These are phyloP conservation scores for Fusarium torreyae DNA, from an alignment of 2,329 filamentous ascomycete genomes.

Conservation along the genomic window DNA sequence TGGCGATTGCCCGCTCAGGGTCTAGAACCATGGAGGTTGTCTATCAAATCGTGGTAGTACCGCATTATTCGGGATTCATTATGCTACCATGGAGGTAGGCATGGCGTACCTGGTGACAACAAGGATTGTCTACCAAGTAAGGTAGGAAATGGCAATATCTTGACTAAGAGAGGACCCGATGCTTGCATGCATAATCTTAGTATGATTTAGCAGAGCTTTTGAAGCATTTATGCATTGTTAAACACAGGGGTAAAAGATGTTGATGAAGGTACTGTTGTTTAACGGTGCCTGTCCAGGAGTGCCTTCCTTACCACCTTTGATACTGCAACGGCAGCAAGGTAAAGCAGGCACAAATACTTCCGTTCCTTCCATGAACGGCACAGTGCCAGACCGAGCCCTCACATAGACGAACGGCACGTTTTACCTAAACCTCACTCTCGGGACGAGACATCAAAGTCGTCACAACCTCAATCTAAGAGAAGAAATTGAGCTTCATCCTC, in stretches of 20 bases:
- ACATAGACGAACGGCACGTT: slow-evolving; percentile 22
- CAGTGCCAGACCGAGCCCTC: slow-evolving; percentile 17
- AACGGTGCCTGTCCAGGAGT: slow-evolving; percentile 12
- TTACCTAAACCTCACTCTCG: slow-evolving; percentile 21
- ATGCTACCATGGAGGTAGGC: slow-evolving; percentile 19
- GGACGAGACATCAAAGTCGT: neutral
- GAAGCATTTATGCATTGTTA: neutral
- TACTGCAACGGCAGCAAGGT: slow-evolving; percentile 13
- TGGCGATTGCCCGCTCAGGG: slow-evolving; percentile 28
- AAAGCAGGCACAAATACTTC: slow-evolving; percentile 21
- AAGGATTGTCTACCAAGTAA: slow-evolving; percentile 6
- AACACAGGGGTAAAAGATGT: slow-evolving; percentile 16
- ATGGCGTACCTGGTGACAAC: slow-evolving; percentile 6
- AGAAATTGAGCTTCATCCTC: slow-evolving; percentile 34
- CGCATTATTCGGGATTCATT: slow-evolving; percentile 20
- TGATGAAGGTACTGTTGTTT: slow-evolving; percentile 8
- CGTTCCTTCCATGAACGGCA: slow-evolving; percentile 13
- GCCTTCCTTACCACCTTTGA: slow-evolving; percentile 9
- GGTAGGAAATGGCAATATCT: neutral
- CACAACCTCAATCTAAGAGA: slow-evolving; percentile 14
- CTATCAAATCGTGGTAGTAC: slow-evolving; percentile 18
- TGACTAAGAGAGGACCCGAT: neutral
- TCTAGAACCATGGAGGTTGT: slow-evolving; percentile 31
- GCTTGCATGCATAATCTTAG: neutral
- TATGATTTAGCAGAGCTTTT: no score